Evolutionary conservation across 1,139 yeast genomes (phyloP).

Genomic region (Zygoascus sp.): DNA sequence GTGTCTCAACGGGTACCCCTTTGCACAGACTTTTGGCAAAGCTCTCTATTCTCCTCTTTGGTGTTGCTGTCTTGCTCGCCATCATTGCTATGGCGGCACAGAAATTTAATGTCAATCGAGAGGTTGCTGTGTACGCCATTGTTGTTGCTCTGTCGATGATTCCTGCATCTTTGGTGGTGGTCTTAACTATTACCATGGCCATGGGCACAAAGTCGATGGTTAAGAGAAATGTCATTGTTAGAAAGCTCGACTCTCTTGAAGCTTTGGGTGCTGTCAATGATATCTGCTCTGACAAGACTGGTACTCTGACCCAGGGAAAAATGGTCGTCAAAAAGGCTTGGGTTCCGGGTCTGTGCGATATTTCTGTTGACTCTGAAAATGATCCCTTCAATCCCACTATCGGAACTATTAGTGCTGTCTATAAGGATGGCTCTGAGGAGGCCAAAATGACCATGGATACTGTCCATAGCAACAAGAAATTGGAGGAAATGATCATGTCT

Average conservation of each 20-base stretch:
- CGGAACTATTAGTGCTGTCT: conserved; percentile 49
- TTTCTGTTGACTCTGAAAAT: conserved; percentile 52
- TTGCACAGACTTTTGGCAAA: conserved; percentile 62
- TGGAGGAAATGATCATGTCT: conserved; percentile 49
- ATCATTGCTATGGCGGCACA: conserved; percentile 79
- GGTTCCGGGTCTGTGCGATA: conserved; percentile 74
- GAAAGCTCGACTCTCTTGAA: conserved; percentile 73
- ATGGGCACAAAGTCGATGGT: conserved; percentile 82
- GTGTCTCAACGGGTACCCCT: conserved; percentile 75
- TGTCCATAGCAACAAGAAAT: conserved; percentile 26
- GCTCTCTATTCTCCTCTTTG: conserved; percentile 63
- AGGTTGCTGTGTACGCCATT: conserved; percentile 78
- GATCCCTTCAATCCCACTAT: conserved; percentile 71
- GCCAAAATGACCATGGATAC: conserved; percentile 21
- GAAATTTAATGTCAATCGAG: conserved; percentile 57
- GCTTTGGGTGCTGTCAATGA: conserved; percentile 78
- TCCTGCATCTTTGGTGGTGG: conserved; percentile 77
- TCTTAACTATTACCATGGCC: conserved; percentile 80
- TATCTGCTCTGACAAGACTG: conserved; percentile 68
- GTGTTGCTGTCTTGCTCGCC: conserved; percentile 70
- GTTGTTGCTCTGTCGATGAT: conserved; percentile 82
- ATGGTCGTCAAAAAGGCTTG: conserved; percentile 71
- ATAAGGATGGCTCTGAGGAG: conserved; percentile 39
- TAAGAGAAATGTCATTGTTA: conserved; percentile 62
- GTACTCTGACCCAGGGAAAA: conserved; percentile 75